Evolutionary conservation across 805 yeast species (phyloP).

Genomic region (Metschnikowia noctiluminum): DNA sequence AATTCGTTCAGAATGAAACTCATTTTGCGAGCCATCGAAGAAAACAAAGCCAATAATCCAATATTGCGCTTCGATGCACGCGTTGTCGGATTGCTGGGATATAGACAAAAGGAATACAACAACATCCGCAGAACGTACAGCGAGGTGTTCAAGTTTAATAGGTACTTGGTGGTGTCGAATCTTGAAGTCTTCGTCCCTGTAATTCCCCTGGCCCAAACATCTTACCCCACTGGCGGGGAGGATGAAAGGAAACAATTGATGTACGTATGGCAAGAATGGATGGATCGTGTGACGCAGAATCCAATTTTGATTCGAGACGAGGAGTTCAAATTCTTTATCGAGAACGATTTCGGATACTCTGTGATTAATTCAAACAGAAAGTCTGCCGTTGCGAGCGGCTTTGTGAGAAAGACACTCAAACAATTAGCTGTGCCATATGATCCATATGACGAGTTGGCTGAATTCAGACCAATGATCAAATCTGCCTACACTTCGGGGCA

Average conservation of each 20-base stretch:
- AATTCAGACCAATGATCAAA: constrained; percentile 84
- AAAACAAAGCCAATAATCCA: constrained; percentile 72
- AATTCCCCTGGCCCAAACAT: constrained; percentile 68
- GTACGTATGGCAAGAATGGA: constrained; percentile 77
- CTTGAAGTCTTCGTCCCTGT: constrained; percentile 93
- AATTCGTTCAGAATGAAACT: constrained; percentile 44
- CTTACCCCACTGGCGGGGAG: constrained; percentile 79
- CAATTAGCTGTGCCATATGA: constrained; percentile 92
- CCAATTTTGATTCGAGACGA: constrained; percentile 85
- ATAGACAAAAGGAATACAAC: constrained; percentile 64
- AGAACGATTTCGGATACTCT: constrained; percentile 65
- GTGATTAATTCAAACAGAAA: constrained; percentile 58
- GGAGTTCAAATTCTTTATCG: constrained; percentile 81
- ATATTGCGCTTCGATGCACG: constrained; percentile 63
- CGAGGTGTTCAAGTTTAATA: constrained; percentile 74
- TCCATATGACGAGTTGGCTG: constrained; percentile 74
- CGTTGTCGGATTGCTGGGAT: constrained; percentile 62
- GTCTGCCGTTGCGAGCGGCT: constrained; percentile 71
- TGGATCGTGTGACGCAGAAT: constrained; percentile 64
- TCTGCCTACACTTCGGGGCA: constrained; percentile 59
- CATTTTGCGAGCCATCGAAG: constrained; percentile 67
- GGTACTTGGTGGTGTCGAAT: constrained; percentile 73
- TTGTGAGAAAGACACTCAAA: constrained; percentile 84
- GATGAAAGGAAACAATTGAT: constrained; percentile 66
- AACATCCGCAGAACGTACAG: constrained; percentile 77